Evolutionary conservation across 2,329 filamentous ascomycete genomes (phyloP).

Genomic region (Cladosporium phlei): DNA sequence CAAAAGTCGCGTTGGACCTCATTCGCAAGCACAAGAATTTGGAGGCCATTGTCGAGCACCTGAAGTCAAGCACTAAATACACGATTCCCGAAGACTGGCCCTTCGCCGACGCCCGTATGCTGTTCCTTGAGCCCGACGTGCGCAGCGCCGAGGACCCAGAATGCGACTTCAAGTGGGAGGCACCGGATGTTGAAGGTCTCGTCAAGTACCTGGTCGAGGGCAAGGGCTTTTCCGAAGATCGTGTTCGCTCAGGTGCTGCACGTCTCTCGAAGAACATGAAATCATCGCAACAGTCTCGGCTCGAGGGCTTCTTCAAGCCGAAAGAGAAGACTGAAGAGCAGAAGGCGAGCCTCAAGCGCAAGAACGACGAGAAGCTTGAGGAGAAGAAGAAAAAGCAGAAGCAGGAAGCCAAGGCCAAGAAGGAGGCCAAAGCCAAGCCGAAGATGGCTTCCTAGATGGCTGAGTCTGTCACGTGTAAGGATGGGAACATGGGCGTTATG

Average conservation of each 20-base stretch:
- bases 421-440: constrained; percentile 81
- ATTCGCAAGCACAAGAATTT: constrained; percentile 88
- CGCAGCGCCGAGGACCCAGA: constrained; percentile 73
- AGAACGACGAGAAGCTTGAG: constrained; percentile 85
- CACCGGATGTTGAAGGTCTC: constrained; percentile 82
- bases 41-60: constrained; percentile 77
- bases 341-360: constrained; percentile 80
- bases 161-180: constrained; percentile 98
- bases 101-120: constrained; percentile 80
- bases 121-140: constrained; percentile 91
- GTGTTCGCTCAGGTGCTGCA: constrained; percentile 73
- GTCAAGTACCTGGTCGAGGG: constrained; percentile 86
- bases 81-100: constrained; percentile 94
- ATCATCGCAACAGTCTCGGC: constrained; percentile 78
- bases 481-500: constrained; percentile 5
- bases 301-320: constrained; percentile 97
- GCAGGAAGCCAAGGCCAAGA: constrained; percentile 92
- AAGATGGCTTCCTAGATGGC: constrained; percentile 30
- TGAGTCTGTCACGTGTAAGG: background rate
- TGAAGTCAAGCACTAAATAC: constrained; percentile 76
- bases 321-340: constrained; percentile 83
- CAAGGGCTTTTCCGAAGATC: constrained; percentile 95
- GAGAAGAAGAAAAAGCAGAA: constrained; percentile 95
- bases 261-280: constrained; percentile 87
- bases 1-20: constrained; percentile 83